Evolutionary conservation across 176 grass and related monocot species (phyloP), one percentile per base, ranked within the genome.

Genomic region (Carex littledalei): DNA sequence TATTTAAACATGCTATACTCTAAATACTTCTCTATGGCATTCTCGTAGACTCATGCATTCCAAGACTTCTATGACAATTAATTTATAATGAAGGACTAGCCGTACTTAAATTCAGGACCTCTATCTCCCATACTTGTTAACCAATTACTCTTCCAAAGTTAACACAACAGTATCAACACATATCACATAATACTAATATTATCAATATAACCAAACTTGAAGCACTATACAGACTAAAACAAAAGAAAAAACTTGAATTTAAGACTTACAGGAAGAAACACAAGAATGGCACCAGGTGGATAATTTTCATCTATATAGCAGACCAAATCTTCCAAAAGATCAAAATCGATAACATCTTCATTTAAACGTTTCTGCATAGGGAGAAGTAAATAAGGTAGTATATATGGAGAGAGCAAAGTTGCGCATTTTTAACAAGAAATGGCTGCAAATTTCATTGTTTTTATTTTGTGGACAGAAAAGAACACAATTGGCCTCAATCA

Each of bases 311-410:
- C 95, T 68, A 94, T 98, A 87, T 93, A 91, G 89, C 86, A 90
- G 90, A 98, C 91, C 88, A 98, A 93, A 85, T 98, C 95, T 93
- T 98, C 95, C 83, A 98, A 82, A 50, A 94, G 87, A 84, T 98
- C 95, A 52, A 98, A 98, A 93, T 98, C 95, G 69, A 98, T 94
- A 53, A 91, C 89, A 88, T 98, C 95, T 86, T 98, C 95, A 80
- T 98, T 94, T 88, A 98, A 84, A 72, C 60, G 81, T 88, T 87
- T 98, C 95, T 98, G 85, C 81, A 85, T 84, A 58, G 76, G n/a
- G 50, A 87, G 16, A 75, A n/a, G 62, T 76, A 7, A 47, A 56
- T 69, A 63, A 78, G 59, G 20, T 31, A 31, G 73, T 15, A 0
- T 55, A 77, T 53, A 77, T 20, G 73, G 5, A 77, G 50, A 15